Evolutionary conservation across 208 protist species (phyloP), one percentile per base, ranked within the genome.

Genomic region (Crithidia fasciculata): DNA sequence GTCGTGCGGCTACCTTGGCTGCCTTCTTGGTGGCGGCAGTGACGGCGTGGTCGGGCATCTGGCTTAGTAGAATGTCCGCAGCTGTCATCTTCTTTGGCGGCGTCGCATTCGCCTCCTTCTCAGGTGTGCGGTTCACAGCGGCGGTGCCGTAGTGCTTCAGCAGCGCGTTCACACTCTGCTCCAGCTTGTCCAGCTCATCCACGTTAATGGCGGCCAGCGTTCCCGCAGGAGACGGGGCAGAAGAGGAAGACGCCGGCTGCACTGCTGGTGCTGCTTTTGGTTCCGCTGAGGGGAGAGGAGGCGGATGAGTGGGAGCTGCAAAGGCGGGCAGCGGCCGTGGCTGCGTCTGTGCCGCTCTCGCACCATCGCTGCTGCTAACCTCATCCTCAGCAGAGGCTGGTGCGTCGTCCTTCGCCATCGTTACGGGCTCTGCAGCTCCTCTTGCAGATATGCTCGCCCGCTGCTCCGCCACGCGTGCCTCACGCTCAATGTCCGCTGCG

Each of bases 111-210:
- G 41, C 10, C 0, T 45, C 63, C 8, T 58, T 56, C 0, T 5
- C 19, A 16, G 37, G 0, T 5, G 39, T 8, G n/a, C 45, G 40
- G n/a, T 28, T n/a, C 6, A 49, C 41, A n/a, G 28, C 41, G 5
- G 2, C 52, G 10, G 45, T 71, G 50, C 65, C 49, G 73, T 78
- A 78, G 8, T 19, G 55, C 56, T 45, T 67, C 8, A 78, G 54
- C 7, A 78, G 40, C 2, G 73, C 73, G 16, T 78, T 54, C 39
- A 78, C 36, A 50, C 65, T 78, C 57, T 78, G 36, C 40, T 78
- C 73, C 2, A 78, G 65, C 40, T 67, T 78, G 73, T 72, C 73
- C 8, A 78, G 59, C 36, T 78, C 73, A 16, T 67, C 57, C 19
- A 63, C 28, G 4, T 18, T 12, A 13, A 72, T 72, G 18, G 66